These are phyloP conservation scores for Artemisia tridentata DNA, from an alignment of 129 eudicot species.

Conservation along the genomic window DNA sequence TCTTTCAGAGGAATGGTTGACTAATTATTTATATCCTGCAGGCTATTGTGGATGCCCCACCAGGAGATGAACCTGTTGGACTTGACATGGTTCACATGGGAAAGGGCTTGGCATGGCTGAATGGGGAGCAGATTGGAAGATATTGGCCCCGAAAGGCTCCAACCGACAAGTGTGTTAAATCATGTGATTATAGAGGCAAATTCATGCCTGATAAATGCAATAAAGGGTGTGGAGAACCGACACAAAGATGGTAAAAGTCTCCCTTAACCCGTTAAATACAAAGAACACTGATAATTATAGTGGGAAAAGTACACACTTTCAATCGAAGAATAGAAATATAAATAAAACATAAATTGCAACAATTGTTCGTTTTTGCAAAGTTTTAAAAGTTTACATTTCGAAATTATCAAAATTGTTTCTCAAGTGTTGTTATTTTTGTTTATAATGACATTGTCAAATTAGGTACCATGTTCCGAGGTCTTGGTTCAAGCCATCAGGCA, in stretches of 20 bases:
- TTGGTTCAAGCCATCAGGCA: slow-evolving; percentile 96
- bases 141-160: slow-evolving; percentile 92
- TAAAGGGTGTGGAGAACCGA: slow-evolving; percentile 85
- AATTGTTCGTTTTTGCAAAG: too few relatives aligned
- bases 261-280: neutral
- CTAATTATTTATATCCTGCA: slow-evolving; percentile 32
- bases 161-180: slow-evolving; percentile 60
- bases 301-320: too few relatives aligned
- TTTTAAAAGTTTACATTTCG: neutral
- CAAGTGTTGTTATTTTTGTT: neutral
- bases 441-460: neutral
- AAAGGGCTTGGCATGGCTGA: slow-evolving; percentile 95
- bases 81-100: slow-evolving; percentile 99
- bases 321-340: too few relatives aligned
- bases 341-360: too few relatives aligned
- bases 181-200: slow-evolving; percentile 93
- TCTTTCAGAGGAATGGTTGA: neutral
- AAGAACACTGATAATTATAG: too few relatives aligned
- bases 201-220: slow-evolving; percentile 81
- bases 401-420: neutral
- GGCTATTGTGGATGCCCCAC: slow-evolving; percentile 78
- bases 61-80: slow-evolving; percentile 84
- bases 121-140: slow-evolving; percentile 93
- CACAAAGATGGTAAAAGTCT: slow-evolving; percentile 84
- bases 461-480: slow-evolving; percentile 89